Evolutionary conservation across 176 grass and related monocot genomes (phyloP), one percentile per base, ranked within the genome.

Genomic region (Lolium rigidum): DNA sequence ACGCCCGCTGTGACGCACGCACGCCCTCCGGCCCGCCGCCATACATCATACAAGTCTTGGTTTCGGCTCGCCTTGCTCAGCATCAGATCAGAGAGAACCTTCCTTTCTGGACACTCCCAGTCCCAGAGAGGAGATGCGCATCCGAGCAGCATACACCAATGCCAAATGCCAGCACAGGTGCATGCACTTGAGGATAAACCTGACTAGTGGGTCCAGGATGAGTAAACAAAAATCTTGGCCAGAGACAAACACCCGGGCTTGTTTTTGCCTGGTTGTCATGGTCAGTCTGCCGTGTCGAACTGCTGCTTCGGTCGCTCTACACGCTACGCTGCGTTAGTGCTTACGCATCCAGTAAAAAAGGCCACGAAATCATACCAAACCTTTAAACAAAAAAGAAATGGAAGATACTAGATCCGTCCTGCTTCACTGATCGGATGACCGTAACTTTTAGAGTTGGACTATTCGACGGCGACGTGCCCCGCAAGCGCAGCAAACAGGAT

Each of bases 121-220:
- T 35, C 56, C 51, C 35, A 26, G 22, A 48, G 54, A 64, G 46
- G 15, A 66, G 44, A 69, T 68, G 58, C 56, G 31, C 31, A 35
- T 35, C 31, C 31, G 31, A 16, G 70, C 21, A 28, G 16, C 54
- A 37, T 64, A 28, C 37, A 48, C 52, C 12, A 10, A 9, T 9
- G 14, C 35, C 2, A 6, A 10, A 9, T 9, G 14, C 35, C 1
- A 6, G 37, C 2, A 2, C 58, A 68, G 80, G 18, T 88, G 51
- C 86, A 88, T 80, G 81, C 16, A 71, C 43, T 14, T 54, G 68
- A 17, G 47, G 76, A 74, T 89, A 76, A 68, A 76, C 63, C 67
- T 59, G 88, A 52, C 76, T 9, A 26, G 70, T 58, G 63, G 20
- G 81, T 11, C 1, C 50, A 70, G 10, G 39, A 8, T 9, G 71